Conservation (phyloP, 2,329 filamentous ascomycete species). For the Colletotrichum musae region DNA sequence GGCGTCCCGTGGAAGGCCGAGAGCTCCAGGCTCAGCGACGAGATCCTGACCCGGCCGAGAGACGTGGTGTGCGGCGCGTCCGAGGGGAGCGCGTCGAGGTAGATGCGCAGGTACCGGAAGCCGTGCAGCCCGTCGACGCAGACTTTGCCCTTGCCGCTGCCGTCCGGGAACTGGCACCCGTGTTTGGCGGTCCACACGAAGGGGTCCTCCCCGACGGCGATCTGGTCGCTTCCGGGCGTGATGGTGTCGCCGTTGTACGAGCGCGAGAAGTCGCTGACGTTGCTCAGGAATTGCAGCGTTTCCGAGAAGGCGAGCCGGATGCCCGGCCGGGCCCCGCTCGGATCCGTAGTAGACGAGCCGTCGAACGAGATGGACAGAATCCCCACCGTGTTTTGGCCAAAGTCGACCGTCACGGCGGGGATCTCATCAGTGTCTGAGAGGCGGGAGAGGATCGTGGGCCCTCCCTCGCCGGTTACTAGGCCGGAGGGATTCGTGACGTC, state of each 20-base stretch:
- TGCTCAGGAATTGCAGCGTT: constrained; percentile 58
- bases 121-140: constrained; percentile 68
- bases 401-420: constrained; percentile 63
- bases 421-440: constrained; percentile 31
- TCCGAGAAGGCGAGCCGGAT: constrained; percentile 65
- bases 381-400: constrained; percentile 63
- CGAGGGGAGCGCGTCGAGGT: constrained; percentile 57
- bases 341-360: constrained; percentile 47
- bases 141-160: constrained; percentile 52
- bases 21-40: constrained; percentile 58
- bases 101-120: constrained; percentile 66
- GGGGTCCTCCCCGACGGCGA: constrained; percentile 58
- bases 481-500: constrained; percentile 56
- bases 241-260: constrained; percentile 58
- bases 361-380: constrained; percentile 59
- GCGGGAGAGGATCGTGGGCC: constrained; percentile 51
- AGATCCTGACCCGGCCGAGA: constrained; percentile 59
- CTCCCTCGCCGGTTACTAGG: constrained; percentile 46
- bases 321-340: constrained; percentile 51
- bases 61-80: constrained; percentile 62
- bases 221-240: constrained; percentile 64
- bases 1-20: constrained; percentile 62
- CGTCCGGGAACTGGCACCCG: constrained; percentile 56
- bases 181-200: constrained; percentile 62
- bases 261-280: constrained; percentile 63